Conservation (phyloP, 495 filamentous ascomycete species). For the Lichina pygmaea region DNA sequence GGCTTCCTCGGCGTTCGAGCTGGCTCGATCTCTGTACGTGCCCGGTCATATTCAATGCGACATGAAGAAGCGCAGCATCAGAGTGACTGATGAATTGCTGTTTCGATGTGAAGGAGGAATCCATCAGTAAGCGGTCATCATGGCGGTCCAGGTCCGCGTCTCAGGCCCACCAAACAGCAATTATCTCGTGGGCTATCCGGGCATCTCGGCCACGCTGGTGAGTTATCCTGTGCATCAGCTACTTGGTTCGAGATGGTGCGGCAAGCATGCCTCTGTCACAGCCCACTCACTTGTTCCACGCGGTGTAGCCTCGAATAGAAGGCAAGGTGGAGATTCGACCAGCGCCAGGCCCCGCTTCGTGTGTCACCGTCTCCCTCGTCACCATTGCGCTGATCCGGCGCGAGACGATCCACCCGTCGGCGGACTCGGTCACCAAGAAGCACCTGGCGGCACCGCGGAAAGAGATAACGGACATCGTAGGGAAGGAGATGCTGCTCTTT, state of each 20-base stretch:
- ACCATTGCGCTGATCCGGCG: constrained; percentile 78
- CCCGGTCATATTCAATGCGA: too few relatives aligned
- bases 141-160: constrained; percentile 88
- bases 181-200: constrained; percentile 88
- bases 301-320: constrained; percentile 61
- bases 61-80: not conserved
- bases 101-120: not conserved
- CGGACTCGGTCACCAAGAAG: constrained; percentile 78
- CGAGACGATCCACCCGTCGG: constrained; percentile 89
- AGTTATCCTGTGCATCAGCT: not conserved
- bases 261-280: not conserved
- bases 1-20: too few relatives aligned
- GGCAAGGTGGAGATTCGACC: constrained; percentile 96
- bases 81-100: constrained; percentile 8
- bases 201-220: constrained; percentile 91
- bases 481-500: constrained; percentile 82
- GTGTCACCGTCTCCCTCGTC: constrained; percentile 76
- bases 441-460: constrained; percentile 78
- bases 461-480: constrained; percentile 75
- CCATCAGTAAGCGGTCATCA: constrained; percentile 6
- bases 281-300: not conserved
- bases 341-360: constrained; percentile 50
- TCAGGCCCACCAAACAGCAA: constrained; percentile 92
- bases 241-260: not conserved
- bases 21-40: too few relatives aligned